Evolutionary conservation across 2,329 filamentous ascomycete genomes (phyloP).

Genomic region (Talaromyces amestolkiae): DNA sequence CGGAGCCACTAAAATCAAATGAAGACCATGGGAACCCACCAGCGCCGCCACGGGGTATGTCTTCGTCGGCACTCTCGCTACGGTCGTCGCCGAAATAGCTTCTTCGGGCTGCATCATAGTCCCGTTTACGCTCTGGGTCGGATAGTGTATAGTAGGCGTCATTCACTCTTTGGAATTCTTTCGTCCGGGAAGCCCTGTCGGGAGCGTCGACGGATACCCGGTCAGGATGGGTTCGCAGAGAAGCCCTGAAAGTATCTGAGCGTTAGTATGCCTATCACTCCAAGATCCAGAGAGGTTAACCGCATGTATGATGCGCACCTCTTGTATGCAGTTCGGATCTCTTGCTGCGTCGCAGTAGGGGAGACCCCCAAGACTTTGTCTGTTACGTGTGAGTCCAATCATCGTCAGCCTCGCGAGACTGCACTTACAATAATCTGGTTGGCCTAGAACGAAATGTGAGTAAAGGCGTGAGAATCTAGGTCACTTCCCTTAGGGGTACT

Average conservation of each 20-base stretch:
- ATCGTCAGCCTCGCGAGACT: slow-evolving; percentile 7
- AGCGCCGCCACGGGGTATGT: slow-evolving; percentile 44
- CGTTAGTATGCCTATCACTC: not conserved
- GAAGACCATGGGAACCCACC: slow-evolving; percentile 74
- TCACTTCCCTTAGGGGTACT: not conserved
- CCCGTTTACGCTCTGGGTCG: slow-evolving; percentile 69
- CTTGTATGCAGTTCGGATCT: slow-evolving; percentile 94
- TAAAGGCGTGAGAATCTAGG: not conserved
- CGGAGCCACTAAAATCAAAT: slow-evolving; percentile 57
- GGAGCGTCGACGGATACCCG: slow-evolving; percentile 80
- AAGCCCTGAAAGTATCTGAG: slow-evolving; percentile 57
- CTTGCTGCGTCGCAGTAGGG: slow-evolving; percentile 71
- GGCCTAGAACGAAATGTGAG: slow-evolving; percentile 23
- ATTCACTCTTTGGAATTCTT: slow-evolving; percentile 86
- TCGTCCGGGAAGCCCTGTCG: slow-evolving; percentile 76
- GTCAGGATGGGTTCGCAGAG: slow-evolving; percentile 90
- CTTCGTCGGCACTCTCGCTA: slow-evolving; percentile 49
- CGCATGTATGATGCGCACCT: slow-evolving; percentile 51
- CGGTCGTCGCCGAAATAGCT: slow-evolving; percentile 52
- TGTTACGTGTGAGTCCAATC: slow-evolving; percentile 33
- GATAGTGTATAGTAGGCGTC: slow-evolving; percentile 92
- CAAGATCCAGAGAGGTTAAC: not conserved
- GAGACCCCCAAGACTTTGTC: slow-evolving; percentile 72
- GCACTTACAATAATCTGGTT: slow-evolving; percentile 43
- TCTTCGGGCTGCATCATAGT: slow-evolving; percentile 75